Percentiles rank a stretch among this genome's conserved stretches.
phyloP scores from a whole-genome alignment of 192 early-diverging fungal species.

The Haplosporangium gracile region DNA sequence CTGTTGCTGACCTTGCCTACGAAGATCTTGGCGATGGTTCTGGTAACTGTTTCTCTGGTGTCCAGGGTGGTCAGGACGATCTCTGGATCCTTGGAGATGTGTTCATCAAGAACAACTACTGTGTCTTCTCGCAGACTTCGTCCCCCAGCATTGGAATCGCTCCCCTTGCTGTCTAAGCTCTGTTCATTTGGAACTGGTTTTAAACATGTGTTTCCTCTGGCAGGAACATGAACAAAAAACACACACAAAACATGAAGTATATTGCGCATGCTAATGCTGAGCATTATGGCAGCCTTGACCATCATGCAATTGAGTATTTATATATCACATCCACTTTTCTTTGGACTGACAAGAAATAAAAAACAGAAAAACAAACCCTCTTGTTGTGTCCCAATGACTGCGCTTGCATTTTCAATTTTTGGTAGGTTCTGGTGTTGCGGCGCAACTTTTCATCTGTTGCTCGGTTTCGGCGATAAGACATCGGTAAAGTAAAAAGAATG shows the following conservation, averaged over 20 bases:
- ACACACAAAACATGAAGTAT: not conserved
- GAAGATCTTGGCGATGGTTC: conserved; percentile 32
- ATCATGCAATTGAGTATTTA: too few relatives aligned
- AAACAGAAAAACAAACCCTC: too few relatives aligned
- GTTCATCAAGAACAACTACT: conserved; percentile 78
- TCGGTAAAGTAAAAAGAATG: too few relatives aligned
- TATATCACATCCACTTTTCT: too few relatives aligned
- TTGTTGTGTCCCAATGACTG: too few relatives aligned
- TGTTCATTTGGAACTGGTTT: not conserved
- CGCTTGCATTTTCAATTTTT: too few relatives aligned
- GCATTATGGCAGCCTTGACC: too few relatives aligned
- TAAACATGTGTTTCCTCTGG: not conserved
- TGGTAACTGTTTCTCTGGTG: conserved; percentile 41
- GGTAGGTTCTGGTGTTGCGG: too few relatives aligned
- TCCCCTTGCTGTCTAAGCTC: conserved; percentile 34
- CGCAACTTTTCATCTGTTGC: too few relatives aligned
- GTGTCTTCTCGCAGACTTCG: conserved; percentile 71
- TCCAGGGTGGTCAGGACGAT: conserved; percentile 48
- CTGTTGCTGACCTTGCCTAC: conserved; percentile 56
- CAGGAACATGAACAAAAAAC: not conserved
- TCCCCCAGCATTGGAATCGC: conserved; percentile 70
- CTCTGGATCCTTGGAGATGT: conserved; percentile 73
- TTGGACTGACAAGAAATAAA: too few relatives aligned
- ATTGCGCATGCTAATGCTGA: not conserved
- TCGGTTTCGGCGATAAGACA: too few relatives aligned